Evolutionary conservation across 192 early-diverging fungal species (phyloP).

Genomic region (Neocallimastix lanati): DNA sequence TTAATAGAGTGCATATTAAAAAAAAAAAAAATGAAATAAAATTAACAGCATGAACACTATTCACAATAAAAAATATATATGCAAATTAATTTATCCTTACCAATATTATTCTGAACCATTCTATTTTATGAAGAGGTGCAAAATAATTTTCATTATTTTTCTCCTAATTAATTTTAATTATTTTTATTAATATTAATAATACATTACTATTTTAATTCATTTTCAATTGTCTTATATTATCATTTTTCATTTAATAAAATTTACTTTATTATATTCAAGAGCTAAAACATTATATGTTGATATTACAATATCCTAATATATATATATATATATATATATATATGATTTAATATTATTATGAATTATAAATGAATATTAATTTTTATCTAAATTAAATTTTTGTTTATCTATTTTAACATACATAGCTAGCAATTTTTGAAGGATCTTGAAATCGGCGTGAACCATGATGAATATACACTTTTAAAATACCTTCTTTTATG

Average conservation of each 20-base stretch:
- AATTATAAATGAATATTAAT: too few relatives aligned
- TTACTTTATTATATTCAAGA: slow-evolving; percentile 24
- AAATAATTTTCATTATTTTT: background rate
- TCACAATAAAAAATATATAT: too few relatives aligned
- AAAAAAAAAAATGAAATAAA: background rate
- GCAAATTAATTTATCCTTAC: too few relatives aligned
- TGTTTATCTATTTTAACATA: background rate
- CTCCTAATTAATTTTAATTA: background rate
- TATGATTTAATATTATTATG: too few relatives aligned
- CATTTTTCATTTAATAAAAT: too few relatives aligned
- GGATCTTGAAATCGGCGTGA: slow-evolving; percentile 18
- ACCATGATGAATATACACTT: slow-evolving; percentile 45
- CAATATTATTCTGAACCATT: slow-evolving; percentile 75
- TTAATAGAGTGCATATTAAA: too few relatives aligned
- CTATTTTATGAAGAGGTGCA: slow-evolving; percentile 33
- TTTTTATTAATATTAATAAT: background rate
- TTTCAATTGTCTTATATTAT: too few relatives aligned
- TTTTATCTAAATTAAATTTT: too few relatives aligned
- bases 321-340: background rate
- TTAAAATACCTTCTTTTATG: slow-evolving; percentile 11
- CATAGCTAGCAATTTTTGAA: slow-evolving; percentile 22
- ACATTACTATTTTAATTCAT: too few relatives aligned
- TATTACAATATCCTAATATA: slow-evolving; percentile 36
- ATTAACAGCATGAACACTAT: too few relatives aligned
- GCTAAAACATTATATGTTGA: slow-evolving; percentile 52